Conservation (phyloP, 2,329 filamentous ascomycete species). For the Calonectria henricotiae region DNA sequence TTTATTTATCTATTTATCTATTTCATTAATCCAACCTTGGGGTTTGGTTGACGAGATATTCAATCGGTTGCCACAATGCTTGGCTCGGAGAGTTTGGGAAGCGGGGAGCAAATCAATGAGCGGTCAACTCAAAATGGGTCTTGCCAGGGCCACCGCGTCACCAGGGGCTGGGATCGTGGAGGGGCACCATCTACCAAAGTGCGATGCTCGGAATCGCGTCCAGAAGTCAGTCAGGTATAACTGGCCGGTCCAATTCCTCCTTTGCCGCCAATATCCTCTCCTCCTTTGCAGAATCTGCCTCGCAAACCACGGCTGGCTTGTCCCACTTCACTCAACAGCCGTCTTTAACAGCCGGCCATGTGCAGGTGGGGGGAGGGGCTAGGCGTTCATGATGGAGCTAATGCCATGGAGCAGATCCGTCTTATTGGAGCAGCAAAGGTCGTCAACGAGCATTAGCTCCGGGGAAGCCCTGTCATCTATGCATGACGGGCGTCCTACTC, state of each 20-base stretch:
- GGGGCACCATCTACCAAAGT: not conserved
- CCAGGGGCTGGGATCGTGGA: not conserved
- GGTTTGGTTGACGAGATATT: not conserved
- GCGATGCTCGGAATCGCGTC: not conserved
- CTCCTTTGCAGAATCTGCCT: not conserved
- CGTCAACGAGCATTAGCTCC: constrained; percentile 34
- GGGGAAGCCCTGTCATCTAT: constrained; percentile 33
- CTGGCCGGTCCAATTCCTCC: not conserved
- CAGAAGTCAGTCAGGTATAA: not conserved
- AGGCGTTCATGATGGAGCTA: constrained; percentile 43
- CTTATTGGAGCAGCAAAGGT: constrained; percentile 45
- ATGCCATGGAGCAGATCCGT: constrained; percentile 36
- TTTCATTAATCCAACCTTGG: not conserved
- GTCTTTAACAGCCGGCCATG: constrained; percentile 50
- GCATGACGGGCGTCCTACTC: constrained; percentile 31
- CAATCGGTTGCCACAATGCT: not conserved
- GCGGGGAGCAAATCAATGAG: constrained; percentile 16
- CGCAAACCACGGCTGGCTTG: not conserved
- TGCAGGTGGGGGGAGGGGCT: constrained; percentile 50
- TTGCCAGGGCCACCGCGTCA: constrained; percentile 8
- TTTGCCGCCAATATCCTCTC: not conserved
- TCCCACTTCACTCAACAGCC: constrained; percentile 49
- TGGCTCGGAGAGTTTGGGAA: constrained; percentile 14
- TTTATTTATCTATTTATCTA: too few relatives aligned
- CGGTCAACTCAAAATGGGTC: constrained; percentile 18